phyloP scores from a whole-genome alignment of 768 basidiomycete species.

The Russula sp. region DNA sequence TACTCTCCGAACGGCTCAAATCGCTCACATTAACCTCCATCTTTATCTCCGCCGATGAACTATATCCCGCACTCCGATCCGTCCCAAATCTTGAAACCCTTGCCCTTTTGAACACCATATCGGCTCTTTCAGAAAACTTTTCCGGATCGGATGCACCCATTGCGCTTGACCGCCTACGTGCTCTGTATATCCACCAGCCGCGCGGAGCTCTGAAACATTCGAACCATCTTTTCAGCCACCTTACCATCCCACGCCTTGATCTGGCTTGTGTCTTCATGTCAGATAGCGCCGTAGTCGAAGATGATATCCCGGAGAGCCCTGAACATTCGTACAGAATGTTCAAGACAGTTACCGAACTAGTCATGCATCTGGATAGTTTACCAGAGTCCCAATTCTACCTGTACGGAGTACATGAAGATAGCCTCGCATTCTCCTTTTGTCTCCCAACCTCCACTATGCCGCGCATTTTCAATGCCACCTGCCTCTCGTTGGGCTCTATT shows the following conservation, averaged over 20 bases:
- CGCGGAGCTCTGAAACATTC: constrained; percentile 16
- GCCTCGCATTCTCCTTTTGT: constrained; percentile 13
- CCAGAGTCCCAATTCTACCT: constrained; percentile 19
- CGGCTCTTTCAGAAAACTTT: constrained; percentile 14
- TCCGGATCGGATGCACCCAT: constrained; percentile 11
- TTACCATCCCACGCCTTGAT: constrained; percentile 16
- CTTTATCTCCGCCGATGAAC: constrained; percentile 18
- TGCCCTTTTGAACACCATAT: constrained; percentile 17
- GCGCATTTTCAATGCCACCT: constrained; percentile 1
- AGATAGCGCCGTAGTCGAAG: constrained; percentile 18
- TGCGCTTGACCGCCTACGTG: constrained; percentile 15
- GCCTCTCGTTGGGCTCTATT: constrained; percentile 11
- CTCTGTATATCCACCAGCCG: constrained; percentile 14
- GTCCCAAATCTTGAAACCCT: constrained; percentile 16
- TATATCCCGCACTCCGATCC: constrained; percentile 18
- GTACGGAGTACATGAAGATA: constrained; percentile 14
- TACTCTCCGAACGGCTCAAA: constrained; percentile 18
- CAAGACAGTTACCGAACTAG: constrained; percentile 12
- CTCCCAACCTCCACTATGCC: constrained; percentile 14
- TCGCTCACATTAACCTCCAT: constrained; percentile 13
- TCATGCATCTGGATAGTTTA: constrained; percentile 18
- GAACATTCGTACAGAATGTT: constrained; percentile 10
- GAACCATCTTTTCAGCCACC: constrained; percentile 10
- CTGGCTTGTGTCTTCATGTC: constrained; percentile 15
- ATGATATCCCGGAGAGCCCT: constrained; percentile 16